Evolutionary conservation across 352 stramenopile genomes (phyloP), one percentile per base, ranked within the genome.

Genomic region (Pythium scleroteichum): DNA sequence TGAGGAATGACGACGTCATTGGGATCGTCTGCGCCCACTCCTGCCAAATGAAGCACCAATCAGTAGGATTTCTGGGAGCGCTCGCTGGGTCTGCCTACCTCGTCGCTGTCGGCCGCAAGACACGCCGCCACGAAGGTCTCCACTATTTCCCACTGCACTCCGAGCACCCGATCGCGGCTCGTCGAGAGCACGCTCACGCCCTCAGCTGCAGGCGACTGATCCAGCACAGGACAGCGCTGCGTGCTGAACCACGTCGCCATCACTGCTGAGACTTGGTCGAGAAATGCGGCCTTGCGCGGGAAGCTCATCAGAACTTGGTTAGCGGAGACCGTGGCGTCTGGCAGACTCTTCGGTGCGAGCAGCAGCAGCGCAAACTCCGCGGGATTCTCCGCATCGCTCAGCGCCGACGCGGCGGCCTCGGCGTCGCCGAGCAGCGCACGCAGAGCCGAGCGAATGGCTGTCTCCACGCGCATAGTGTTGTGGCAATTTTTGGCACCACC

Each of bases 251-350:
- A 92, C 19, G 44, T 20, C 4, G 42, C 12, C 17, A 93, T 27
- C 8, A 88, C 50, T 8, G 56, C 40, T 4, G 81, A 68, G 3
- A 93, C 64, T 33, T 90, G 78, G 27, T 66, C 52, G 33, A 78
- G 69, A 46, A 83, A 86, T 0, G 69, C 19, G 26, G 29, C 55
- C 0, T 17, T 24, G 0, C 65, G 68, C 22, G 42, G 53, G 14
- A 86, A 51, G 3, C 72, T 59, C 2, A 42, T 16, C 46, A 78
- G 62, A 26, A 72, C 38, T 0, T 54, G 26, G 2, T 10, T 49
- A 38, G 35, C 50, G 12, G 20, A 38, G 3, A 38, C 60, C 26
- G 32, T 10, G 17, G 24, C 17, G 13, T 29, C n/a, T 23, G 2
- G 8, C 22, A 14, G 39, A 20, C 26, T 52, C 38, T 46, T 10